A percentile compares a stretch with the other conserved stretches of the same genome.
Conservation (phyloP, 495 filamentous ascomycete genomes). For the Monascus purpureus region DNA sequence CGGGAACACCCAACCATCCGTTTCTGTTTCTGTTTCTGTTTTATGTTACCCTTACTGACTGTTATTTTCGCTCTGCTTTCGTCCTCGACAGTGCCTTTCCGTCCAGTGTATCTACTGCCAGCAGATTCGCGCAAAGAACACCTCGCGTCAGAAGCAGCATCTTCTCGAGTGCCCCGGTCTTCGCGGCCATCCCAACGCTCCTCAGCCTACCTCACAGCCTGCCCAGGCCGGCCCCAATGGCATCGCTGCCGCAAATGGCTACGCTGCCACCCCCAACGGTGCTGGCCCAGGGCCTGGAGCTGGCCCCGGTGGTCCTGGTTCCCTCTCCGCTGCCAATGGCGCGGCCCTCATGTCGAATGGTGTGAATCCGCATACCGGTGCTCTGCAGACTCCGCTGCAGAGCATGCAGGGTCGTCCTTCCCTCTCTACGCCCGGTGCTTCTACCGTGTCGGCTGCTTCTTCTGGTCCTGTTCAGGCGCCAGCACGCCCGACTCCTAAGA, state of each 20-base stretch:
- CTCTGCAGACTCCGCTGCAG: constrained; percentile 30
- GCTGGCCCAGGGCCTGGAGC: constrained; percentile 16
- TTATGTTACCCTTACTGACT: constrained; percentile 15
- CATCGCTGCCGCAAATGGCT: constrained; percentile 30
- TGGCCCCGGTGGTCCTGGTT: constrained; percentile 12
- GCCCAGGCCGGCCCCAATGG: constrained; percentile 27
- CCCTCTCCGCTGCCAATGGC: constrained; percentile 26
- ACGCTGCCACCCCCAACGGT: constrained; percentile 32
- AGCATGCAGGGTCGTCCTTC: constrained; percentile 24
- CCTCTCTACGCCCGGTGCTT: constrained; percentile 22
- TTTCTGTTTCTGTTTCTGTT: not conserved
- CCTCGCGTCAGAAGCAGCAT: constrained; percentile 42
- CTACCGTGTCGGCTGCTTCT: constrained; percentile 14
- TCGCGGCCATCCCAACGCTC: constrained; percentile 30
- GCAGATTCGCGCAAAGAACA: constrained; percentile 44
- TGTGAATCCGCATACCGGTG: constrained; percentile 30
- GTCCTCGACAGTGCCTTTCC: constrained; percentile 34
- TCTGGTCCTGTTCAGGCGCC: constrained; percentile 17
- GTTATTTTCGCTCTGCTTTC: constrained; percentile 13
- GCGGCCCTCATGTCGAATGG: constrained; percentile 30
- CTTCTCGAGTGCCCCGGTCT: constrained; percentile 40
- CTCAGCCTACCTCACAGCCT: constrained; percentile 26
- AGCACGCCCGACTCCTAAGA: constrained; percentile 27
- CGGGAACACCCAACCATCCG: not conserved
- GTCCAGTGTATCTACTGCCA: constrained; percentile 48